Percentiles rank a stretch among this genome's conserved stretches.
Evolutionary conservation across 805 yeast species (phyloP).

Genomic region (Ogataea minuta): DNA sequence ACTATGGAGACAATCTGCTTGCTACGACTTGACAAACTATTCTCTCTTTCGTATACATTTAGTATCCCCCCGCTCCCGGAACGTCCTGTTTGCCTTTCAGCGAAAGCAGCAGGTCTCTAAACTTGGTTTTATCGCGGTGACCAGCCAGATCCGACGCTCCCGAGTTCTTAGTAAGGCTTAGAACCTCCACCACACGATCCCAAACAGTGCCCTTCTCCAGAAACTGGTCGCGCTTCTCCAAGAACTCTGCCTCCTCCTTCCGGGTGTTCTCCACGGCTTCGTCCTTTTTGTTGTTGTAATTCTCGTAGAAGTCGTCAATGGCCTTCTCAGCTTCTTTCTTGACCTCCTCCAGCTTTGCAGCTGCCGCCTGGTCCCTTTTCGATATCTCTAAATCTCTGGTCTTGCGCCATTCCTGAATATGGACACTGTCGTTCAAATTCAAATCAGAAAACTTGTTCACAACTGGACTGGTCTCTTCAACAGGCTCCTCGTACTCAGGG

Average conservation of each 20-base stretch:
- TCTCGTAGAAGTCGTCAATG: constrained; percentile 89
- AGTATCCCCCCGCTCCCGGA: constrained; percentile 59
- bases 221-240: constrained; percentile 69
- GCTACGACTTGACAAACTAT: neutral
- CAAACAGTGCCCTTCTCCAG: constrained; percentile 50
- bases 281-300: constrained; percentile 82
- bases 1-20: neutral
- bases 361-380: constrained; percentile 73
- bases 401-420: constrained; percentile 74
- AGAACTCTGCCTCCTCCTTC: constrained; percentile 67
- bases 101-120: constrained; percentile 48
- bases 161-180: constrained; percentile 37
- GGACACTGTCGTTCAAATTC: constrained; percentile 51
- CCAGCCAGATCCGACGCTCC: constrained; percentile 31
- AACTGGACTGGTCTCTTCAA: constrained; percentile 32
- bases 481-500: constrained; percentile 7
- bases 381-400: constrained; percentile 75
- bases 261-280: constrained; percentile 59
- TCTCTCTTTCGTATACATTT: constrained; percentile 5
- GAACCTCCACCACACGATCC: constrained; percentile 53
- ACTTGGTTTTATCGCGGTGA: constrained; percentile 51
- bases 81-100: constrained; percentile 53
- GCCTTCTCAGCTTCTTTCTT: constrained; percentile 75
- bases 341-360: constrained; percentile 60
- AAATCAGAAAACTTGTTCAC: constrained; percentile 39